phyloP scores from a whole-genome alignment of 345 rosid species.

The Draba incana region DNA sequence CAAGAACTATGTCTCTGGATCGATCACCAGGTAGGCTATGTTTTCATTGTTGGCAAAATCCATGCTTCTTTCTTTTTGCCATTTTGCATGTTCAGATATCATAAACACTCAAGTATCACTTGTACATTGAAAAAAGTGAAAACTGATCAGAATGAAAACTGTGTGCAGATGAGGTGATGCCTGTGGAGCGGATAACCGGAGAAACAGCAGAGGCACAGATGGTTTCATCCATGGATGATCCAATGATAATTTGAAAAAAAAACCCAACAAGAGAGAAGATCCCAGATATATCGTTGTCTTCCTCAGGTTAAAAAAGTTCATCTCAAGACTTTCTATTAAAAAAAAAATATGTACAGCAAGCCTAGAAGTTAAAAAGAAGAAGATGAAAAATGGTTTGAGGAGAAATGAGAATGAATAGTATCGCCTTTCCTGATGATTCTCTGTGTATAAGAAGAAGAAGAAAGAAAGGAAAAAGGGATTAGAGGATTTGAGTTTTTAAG shows the following conservation, averaged over 20 bases:
- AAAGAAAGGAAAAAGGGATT: slow-evolving; percentile 15
- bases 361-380: slow-evolving; percentile 10
- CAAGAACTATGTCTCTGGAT: slow-evolving; percentile 46
- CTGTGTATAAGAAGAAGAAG: slow-evolving; percentile 42
- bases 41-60: slow-evolving; percentile 4
- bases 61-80: slow-evolving; percentile 4
- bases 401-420: slow-evolving; percentile 19
- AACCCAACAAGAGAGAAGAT: slow-evolving; percentile 36
- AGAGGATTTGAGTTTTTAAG: slow-evolving; percentile 9
- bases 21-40: slow-evolving; percentile 36
- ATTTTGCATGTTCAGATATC: slow-evolving; percentile 13
- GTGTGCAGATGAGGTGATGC: slow-evolving; percentile 58
- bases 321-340: not conserved
- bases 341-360: slow-evolving; percentile 30
- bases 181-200: slow-evolving; percentile 48
- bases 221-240: slow-evolving; percentile 70
- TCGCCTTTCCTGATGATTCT: slow-evolving; percentile 35
- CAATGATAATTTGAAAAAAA: slow-evolving; percentile 62
- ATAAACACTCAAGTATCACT: too few species aligned
- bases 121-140: too few species aligned
- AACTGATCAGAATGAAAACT: not conserved
- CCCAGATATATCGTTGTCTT: slow-evolving; percentile 32
- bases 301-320: slow-evolving; percentile 21
- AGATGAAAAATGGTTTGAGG: slow-evolving; percentile 24
- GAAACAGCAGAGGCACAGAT: slow-evolving; percentile 61